phyloP scores from a whole-genome alignment of 2,329 filamentous ascomycete genomes.

The Pleomassaria siparia region DNA sequence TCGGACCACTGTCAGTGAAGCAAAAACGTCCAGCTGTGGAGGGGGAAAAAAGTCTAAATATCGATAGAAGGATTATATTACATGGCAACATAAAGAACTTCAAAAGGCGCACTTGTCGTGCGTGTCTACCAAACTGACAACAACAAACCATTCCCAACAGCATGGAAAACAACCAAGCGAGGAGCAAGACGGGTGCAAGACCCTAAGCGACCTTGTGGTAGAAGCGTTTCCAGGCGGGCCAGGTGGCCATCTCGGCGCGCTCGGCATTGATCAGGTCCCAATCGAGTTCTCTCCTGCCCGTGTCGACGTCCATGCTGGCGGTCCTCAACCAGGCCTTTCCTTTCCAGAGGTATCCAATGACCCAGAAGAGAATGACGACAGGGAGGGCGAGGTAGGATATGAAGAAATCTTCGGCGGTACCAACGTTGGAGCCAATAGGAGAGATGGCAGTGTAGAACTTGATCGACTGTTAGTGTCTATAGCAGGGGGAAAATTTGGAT shows the following conservation, averaged over 20 bases:
- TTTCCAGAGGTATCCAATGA: slow-evolving; percentile 65
- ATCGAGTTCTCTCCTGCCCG: slow-evolving; percentile 64
- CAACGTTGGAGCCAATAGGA: slow-evolving; percentile 29
- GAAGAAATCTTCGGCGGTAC: slow-evolving; percentile 49
- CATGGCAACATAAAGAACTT: too few species aligned
- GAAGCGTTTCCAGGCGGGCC: slow-evolving; percentile 53
- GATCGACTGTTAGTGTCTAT: too few species aligned
- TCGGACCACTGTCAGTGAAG: too few species aligned
- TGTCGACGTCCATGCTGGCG: slow-evolving; percentile 67
- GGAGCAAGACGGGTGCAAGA: too few species aligned
- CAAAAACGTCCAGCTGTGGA: too few species aligned
- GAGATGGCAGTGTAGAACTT: slow-evolving; percentile 47
- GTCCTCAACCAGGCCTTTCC: slow-evolving; percentile 59
- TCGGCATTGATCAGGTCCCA: slow-evolving; percentile 64
- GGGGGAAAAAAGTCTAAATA: neutral
- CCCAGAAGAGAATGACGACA: slow-evolving; percentile 46
- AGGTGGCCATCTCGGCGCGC: slow-evolving; percentile 52
- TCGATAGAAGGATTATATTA: neutral
- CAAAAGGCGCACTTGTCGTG: neutral
- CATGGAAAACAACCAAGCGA: neutral
- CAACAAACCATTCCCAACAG: neutral
- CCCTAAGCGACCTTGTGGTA: slow-evolving; percentile 29
- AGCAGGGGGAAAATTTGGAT: slow-evolving; percentile 12
- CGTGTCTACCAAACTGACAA: neutral
- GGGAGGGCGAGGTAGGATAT: slow-evolving; percentile 50